These are phyloP conservation scores for Lepidium didymum DNA, from an alignment of 345 rosid species.

Conservation along the genomic window DNA sequence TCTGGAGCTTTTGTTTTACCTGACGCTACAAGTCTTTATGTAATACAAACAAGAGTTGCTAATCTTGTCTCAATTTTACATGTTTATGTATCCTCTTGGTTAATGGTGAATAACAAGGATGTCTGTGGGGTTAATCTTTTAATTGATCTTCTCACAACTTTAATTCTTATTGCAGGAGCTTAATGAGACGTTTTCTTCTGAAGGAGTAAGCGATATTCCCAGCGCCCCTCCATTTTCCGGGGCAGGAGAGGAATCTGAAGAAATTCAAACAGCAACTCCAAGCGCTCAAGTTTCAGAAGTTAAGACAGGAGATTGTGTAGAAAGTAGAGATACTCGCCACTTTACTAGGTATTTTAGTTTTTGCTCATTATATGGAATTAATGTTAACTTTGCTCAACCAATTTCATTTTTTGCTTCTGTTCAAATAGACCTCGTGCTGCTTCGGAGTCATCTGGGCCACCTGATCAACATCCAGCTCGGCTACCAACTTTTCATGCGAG, in stretches of 20 bases:
- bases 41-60: background rate
- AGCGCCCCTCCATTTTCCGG: conserved; percentile 86
- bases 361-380: background rate
- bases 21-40: background rate
- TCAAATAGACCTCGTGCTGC: conserved; percentile 41
- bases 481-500: conserved; percentile 92
- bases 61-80: background rate
- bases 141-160: conserved; percentile 7
- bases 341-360: conserved; percentile 43
- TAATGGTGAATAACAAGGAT: background rate
- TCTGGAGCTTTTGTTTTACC: background rate
- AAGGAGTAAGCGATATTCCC: conserved; percentile 57
- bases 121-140: background rate
- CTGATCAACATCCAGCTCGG: conserved; percentile 59
- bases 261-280: conserved; percentile 33
- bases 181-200: conserved; percentile 35
- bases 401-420: conserved; percentile 8
- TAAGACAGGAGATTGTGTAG: conserved; percentile 32
- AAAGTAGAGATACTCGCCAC: conserved; percentile 39
- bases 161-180: conserved; percentile 39
- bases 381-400: background rate
- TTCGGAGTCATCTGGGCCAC: conserved; percentile 47
- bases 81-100: background rate
- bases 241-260: conserved; percentile 49
- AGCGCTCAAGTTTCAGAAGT: conserved; percentile 30